A percentile compares a stretch with the other conserved stretches of the same genome.
Conservation (phyloP, 2,329 filamentous ascomycete species). For the Rhexocercosporidium sp. region DNA sequence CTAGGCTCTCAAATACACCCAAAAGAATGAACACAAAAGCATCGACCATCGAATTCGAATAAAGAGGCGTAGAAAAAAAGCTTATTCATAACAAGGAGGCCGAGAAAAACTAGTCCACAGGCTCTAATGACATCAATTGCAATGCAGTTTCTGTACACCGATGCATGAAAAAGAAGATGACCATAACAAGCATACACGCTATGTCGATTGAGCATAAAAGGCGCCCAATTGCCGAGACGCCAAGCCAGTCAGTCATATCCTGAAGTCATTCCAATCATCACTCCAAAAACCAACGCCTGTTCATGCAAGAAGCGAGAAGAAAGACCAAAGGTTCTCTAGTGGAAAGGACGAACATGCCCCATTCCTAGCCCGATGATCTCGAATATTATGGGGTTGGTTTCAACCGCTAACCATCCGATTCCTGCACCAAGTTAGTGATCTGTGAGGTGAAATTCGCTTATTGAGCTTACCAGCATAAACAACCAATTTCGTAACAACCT, state of each 20-base stretch:
- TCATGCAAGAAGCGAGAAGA: conserved; percentile 4
- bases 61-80: neutral
- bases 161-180: neutral
- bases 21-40: neutral
- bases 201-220: neutral
- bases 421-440: conserved; percentile 52
- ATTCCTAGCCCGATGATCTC: conserved; percentile 49
- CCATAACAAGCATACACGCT: neutral
- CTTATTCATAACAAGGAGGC: neutral
- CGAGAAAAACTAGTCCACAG: neutral
- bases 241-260: neutral
- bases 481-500: conserved; percentile 95
- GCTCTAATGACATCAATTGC: conserved; percentile 11
- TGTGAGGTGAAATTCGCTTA: conserved; percentile 13
- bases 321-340: neutral
- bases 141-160: neutral
- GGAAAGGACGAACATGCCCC: conserved; percentile 32
- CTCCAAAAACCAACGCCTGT: conserved; percentile 1
- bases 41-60: neutral
- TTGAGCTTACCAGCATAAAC: conserved; percentile 77
- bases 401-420: conserved; percentile 78
- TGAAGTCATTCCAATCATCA: conserved; percentile 4
- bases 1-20: neutral
- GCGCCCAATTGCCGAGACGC: neutral
- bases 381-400: conserved; percentile 50